These are phyloP conservation scores for Cytospora schulzeri DNA, from an alignment of 2,329 filamentous ascomycete species.

Conservation along the genomic window DNA sequence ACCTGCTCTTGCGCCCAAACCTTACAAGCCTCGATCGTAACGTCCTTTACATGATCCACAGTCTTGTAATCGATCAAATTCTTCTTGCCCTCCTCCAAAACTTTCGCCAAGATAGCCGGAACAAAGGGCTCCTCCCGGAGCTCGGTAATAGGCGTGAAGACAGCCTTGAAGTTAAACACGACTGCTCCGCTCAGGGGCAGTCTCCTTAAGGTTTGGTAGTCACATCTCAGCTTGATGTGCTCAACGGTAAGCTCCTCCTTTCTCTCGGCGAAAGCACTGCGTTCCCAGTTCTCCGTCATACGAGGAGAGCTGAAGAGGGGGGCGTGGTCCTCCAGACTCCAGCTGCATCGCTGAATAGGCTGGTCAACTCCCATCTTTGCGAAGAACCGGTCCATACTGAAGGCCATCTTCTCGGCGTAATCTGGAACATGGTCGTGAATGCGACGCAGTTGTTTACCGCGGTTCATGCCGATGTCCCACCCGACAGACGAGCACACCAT, in stretches of 20 bases:
- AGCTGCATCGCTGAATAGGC: constrained; percentile 82
- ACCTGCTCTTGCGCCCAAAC: constrained; percentile 68
- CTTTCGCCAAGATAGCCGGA: constrained; percentile 67
- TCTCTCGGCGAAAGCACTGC: constrained; percentile 59
- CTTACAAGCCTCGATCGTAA: constrained; percentile 66
- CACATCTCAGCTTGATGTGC: constrained; percentile 72
- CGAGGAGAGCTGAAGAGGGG: constrained; percentile 75
- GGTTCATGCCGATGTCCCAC: constrained; percentile 76
- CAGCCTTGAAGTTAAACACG: constrained; percentile 85
- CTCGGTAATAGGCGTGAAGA: constrained; percentile 74
- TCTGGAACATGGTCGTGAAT: constrained; percentile 79
- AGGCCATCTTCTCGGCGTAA: constrained; percentile 85
- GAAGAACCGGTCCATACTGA: constrained; percentile 88
- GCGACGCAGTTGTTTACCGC: constrained; percentile 67
- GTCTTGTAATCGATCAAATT: constrained; percentile 66
- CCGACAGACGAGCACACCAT: constrained; percentile 78
- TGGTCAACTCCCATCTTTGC: constrained; percentile 72
- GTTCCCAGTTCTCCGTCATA: constrained; percentile 60
- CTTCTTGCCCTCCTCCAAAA: constrained; percentile 63
- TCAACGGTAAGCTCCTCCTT: constrained; percentile 49
- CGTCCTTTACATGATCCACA: constrained; percentile 78
- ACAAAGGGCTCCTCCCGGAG: constrained; percentile 74
- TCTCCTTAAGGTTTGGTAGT: constrained; percentile 85
- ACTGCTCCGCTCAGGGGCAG: constrained; percentile 75
- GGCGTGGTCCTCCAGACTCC: constrained; percentile 76